Evolutionary conservation across 306 rosid genomes (phyloP), one percentile per base, ranked within the genome.

Genomic region (Arachis hypogaea): DNA sequence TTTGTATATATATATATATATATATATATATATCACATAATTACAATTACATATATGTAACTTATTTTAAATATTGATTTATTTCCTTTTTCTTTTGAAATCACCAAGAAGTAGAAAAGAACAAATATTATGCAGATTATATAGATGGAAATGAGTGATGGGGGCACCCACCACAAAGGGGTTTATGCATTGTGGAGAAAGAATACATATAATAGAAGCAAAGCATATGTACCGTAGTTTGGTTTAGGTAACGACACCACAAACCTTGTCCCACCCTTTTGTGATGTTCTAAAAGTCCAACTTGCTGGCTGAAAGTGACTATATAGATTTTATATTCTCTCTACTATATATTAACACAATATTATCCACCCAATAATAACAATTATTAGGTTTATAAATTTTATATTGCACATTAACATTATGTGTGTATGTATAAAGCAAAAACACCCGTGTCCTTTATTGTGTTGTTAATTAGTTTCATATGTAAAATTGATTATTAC

Each of bases 171-270:
- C 62, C 77, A 63, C n/a, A 3, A 30, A 54, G 72, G 38, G 30
- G 43, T 54, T 79, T 76, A 12, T 38, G 51, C 69, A 11, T 82
- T 82, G 45, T 12, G 4, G 72, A 71, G 3, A 40, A 18, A 30
- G 79, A 69, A 68, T 67, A 28, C 69, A 71, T 36, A 57, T 45
- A 59, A 64, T 68, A 40, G 28, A 80, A 68, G 80, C 4, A 80
- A 77, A 43, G 84, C 54, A 83, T 80, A 51, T 76, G 68, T 80
- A 60, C 80, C 56, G 42, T 58, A 2, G 18, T 58, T 81, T 41
- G 59, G 62, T 69, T 73, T 63, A 55, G 74, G 12, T 76, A 49
- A 28, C 70, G 55, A 68, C 81, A 72, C 12, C 55, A 52, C 38
- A 59, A 36, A 7, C 54, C 3, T 1, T 64, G 76, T 41, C 51